These are phyloP conservation scores for Niveomyces coronatus DNA, from an alignment of 2,329 filamentous ascomycete species.

Conservation along the genomic window DNA sequence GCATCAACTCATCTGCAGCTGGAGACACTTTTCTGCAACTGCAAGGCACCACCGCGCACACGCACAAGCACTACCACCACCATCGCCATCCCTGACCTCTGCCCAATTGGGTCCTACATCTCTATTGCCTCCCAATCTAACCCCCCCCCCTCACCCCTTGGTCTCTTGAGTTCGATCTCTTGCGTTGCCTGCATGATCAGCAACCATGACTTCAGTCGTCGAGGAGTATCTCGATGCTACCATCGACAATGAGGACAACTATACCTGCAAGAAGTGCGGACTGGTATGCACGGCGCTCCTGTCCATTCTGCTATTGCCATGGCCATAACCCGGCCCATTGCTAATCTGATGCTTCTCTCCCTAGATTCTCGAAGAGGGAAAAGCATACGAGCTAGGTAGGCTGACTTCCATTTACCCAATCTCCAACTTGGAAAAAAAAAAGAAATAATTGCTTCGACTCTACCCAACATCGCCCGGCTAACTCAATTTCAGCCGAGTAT, in stretches of 20 bases:
- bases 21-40: too few relatives aligned
- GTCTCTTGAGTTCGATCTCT: too few relatives aligned
- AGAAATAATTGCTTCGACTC: too few relatives aligned
- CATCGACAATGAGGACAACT: constrained; percentile 72
- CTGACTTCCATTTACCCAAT: constrained; percentile 14
- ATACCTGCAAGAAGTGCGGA: constrained; percentile 87
- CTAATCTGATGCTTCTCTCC: constrained; percentile 13
- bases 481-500: constrained; percentile 59
- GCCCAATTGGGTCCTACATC: too few relatives aligned
- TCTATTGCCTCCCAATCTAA: too few relatives aligned
- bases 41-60: too few relatives aligned
- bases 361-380: constrained; percentile 94
- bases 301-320: background rate
- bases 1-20: too few relatives aligned
- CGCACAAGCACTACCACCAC: too few relatives aligned
- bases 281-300: constrained; percentile 52
- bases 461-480: constrained; percentile 17
- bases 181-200: constrained; percentile 6
- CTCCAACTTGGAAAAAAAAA: too few relatives aligned
- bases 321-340: constrained; percentile 10
- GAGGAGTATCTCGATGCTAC: constrained; percentile 54
- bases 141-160: too few relatives aligned
- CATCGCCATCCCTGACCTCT: too few relatives aligned
- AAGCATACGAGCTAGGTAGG: constrained; percentile 92
- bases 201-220: constrained; percentile 38